Percentiles rank a stretch among this genome's conserved stretches.
These are phyloP conservation scores for Naganishia vaughanmartiniae DNA, from an alignment of 768 basidiomycete genomes.

Conservation along the genomic window DNA sequence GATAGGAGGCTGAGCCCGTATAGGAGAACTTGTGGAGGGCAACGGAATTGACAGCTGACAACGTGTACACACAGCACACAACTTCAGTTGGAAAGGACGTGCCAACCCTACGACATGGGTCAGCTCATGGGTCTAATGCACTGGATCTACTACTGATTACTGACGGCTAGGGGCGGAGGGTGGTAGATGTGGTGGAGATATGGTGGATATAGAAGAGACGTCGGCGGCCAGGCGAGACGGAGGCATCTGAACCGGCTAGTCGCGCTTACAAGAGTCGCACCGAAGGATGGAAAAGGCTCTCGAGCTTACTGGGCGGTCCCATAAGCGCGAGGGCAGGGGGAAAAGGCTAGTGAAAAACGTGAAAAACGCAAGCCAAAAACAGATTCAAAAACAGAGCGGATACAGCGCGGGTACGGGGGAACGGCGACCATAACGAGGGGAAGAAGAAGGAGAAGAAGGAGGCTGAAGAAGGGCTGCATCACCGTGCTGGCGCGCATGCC, in stretches of 20 bases:
- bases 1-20: too few species aligned
- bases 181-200: background rate
- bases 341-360: background rate
- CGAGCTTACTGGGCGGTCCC: background rate
- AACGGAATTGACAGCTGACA: too few species aligned
- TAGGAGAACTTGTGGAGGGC: too few species aligned
- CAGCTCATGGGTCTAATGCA: too few species aligned
- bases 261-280: background rate
- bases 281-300: background rate
- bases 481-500: background rate
- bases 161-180: too few species aligned
- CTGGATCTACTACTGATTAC: too few species aligned
- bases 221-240: background rate
- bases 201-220: background rate
- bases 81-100: too few species aligned
- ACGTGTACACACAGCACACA: too few species aligned
- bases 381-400: background rate
- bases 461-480: background rate
- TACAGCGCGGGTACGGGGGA: constrained; percentile 1
- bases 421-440: background rate
- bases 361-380: background rate
- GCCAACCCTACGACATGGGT: too few species aligned
- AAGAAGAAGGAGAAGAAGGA: background rate
- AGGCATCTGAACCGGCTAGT: background rate
- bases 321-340: background rate